Conservation (phyloP, 495 filamentous ascomycete genomes). For the Daldinia bambusicola region DNA sequence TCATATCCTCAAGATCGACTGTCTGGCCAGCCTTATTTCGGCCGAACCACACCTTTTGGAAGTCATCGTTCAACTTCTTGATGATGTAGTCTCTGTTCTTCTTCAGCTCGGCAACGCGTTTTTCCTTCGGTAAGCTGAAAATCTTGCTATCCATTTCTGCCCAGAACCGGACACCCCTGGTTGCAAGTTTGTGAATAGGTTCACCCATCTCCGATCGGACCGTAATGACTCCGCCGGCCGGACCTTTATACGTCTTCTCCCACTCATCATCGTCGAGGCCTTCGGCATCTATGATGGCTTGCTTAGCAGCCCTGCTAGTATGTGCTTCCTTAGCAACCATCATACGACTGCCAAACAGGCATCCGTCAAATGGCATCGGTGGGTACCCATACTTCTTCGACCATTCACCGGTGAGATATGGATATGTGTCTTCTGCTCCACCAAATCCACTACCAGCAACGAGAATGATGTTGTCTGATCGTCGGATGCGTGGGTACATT, state of each 20-base stretch:
- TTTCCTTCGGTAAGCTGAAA: constrained; percentile 94
- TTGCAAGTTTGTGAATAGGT: constrained; percentile 98
- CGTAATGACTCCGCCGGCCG: constrained; percentile 94
- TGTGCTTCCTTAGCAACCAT: constrained; percentile 97
- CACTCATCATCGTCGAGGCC: constrained; percentile 89
- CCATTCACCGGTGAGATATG: constrained; percentile 90
- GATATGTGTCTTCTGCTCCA: constrained; percentile 90
- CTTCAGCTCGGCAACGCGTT: constrained; percentile 89
- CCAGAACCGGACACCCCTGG: constrained; percentile 94
- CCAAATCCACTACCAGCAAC: constrained; percentile 94
- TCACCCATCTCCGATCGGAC: constrained; percentile 99
- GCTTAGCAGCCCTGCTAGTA: constrained; percentile 91
- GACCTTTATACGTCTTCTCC: constrained; percentile 96
- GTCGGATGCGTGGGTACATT: constrained; percentile 86
- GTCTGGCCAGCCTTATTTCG: constrained; percentile 83
- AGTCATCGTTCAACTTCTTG: constrained; percentile 96
- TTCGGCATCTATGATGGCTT: constrained; percentile 90
- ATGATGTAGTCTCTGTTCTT: constrained; percentile 96
- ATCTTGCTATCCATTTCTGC: constrained; percentile 98
- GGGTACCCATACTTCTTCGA: constrained; percentile 86
- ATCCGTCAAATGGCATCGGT: constrained; percentile 93
- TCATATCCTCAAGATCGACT: constrained; percentile 98
- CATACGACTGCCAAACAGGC: constrained; percentile 88
- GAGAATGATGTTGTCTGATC: constrained; percentile 84
- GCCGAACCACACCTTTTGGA: constrained; percentile 99